A percentile compares a stretch with the other conserved stretches of the same genome.
Conservation (phyloP, 352 stramenopile species). For the Phytophthora melonis region DNA sequence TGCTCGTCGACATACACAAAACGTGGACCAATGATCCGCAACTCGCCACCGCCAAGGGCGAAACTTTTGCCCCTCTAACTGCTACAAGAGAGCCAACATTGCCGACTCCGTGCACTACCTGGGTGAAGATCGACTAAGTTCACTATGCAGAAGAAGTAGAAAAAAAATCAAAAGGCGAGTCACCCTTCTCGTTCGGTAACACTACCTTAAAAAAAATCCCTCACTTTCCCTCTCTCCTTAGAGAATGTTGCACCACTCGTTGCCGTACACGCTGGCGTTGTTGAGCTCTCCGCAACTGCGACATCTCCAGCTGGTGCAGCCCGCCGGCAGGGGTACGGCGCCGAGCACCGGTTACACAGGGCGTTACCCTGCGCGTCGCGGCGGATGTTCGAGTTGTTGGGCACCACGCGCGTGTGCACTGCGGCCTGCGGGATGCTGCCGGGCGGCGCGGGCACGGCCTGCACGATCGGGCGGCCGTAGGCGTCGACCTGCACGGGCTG, state of each 20-base stretch:
- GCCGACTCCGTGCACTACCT: conserved; percentile 43
- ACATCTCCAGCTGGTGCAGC: conserved; percentile 81
- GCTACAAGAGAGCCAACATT: conserved; percentile 23
- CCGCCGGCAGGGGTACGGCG: conserved; percentile 74
- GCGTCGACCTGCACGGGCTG: conserved; percentile 53
- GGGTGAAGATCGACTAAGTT: conserved; percentile 26
- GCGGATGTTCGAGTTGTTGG: conserved; percentile 77
- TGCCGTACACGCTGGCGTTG: conserved; percentile 80
- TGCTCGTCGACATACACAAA: conserved; percentile 33
- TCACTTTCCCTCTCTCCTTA: conserved; percentile 26
- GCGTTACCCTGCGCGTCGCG: conserved; percentile 74
- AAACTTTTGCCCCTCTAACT: conserved; percentile 41
- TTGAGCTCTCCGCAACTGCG: conserved; percentile 79
- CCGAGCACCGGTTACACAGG: conserved; percentile 77
- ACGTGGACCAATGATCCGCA: conserved; percentile 30
- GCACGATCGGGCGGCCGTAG: conserved; percentile 60
- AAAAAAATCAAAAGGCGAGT: neutral
- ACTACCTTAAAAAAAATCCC: neutral
- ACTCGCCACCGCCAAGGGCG: conserved; percentile 42
- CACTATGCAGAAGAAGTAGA: neutral
- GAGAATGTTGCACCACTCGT: conserved; percentile 76
- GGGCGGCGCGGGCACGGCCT: conserved; percentile 41
- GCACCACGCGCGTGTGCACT: conserved; percentile 44
- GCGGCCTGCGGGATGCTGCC: conserved; percentile 19
- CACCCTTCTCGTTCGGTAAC: neutral